Conservation (phyloP, 2,329 filamentous ascomycete species). For the Pseudogymnoascus sp. region DNA sequence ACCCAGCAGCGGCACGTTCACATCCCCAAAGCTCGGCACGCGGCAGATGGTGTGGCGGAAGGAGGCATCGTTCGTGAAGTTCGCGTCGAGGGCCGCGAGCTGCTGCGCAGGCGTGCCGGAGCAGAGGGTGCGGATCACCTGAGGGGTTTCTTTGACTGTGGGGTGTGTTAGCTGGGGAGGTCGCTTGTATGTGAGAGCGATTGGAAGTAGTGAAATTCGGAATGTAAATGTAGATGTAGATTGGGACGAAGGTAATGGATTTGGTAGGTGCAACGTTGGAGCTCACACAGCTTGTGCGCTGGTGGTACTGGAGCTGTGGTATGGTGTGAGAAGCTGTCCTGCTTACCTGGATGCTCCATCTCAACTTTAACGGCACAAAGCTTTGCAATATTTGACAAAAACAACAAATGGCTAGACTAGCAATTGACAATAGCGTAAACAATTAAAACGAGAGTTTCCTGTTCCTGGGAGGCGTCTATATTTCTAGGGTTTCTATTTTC, state of each 20-base stretch:
- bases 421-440: neutral
- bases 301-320: neutral
- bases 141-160: constrained; percentile 49
- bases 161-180: neutral
- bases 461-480: neutral
- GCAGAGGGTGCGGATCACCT: constrained; percentile 60
- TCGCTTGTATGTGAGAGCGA: neutral
- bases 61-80: constrained; percentile 63
- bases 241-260: no score
- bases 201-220: neutral
- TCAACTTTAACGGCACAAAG: neutral
- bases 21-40: constrained; percentile 46
- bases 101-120: constrained; percentile 61
- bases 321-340: neutral
- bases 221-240: neutral
- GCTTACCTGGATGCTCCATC: neutral
- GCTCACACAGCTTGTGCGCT: neutral
- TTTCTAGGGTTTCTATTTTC: neutral
- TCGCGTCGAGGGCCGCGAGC: constrained; percentile 54
- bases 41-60: constrained; percentile 75
- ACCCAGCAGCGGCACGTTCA: constrained; percentile 34
- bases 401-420: neutral
- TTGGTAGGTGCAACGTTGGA: neutral
- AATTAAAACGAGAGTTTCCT: neutral
- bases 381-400: neutral